Base-by-base conservation (phyloP, 169 alveolate genomes). In the Eimeria acervulina region DNA sequence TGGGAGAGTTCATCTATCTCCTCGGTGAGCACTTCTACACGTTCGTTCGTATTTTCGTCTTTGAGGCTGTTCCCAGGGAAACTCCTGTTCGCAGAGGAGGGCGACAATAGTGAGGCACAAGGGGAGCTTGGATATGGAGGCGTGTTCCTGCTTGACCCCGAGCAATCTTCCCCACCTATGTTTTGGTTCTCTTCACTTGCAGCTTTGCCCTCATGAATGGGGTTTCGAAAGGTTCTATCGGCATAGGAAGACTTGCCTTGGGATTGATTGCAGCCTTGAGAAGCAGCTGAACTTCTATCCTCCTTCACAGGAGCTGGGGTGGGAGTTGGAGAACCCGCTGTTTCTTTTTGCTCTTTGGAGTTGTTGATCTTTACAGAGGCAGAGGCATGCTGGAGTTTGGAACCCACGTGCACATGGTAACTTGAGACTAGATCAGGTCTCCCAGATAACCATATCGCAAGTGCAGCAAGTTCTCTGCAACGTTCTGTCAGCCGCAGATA, bases 401-500 rank as follows among this genome's bases (percentile, higher is more conserved):
- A 85, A 33, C 63, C 81, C 63, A 55, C 8, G 61, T 21, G 68
- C 38, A 17, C 93, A 59, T 28, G 10, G 81, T 55, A 85, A 51
- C 63, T 55, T 21, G 80, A 47, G 52, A 85, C 61, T 23, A 85
- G 36, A 36, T 85, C 93, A 33, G 76, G 47, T 36, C 93, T 85
- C 68, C 93, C 93, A 36, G 93, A 68, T 33, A 85, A 36, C 93
- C 93, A 85, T 31, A 85, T 33, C 19, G 80, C 93, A 28, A 85
- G 93, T 28, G 93, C 76, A 12, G 59, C n/a, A 61, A 85, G 93
- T 28, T 85, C 93, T 28, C 44, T 85, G n/a, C 81, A 44, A n/a
- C 93, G 76, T 21, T 66, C 93, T 12, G 93, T 36, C 80, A 38
- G 40, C 66, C 93, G 80, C 81, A 85, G 55, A 55, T 85, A 85